phyloP scores from a whole-genome alignment of 192 early-diverging fungal genomes.

The Mortierella antarctica region DNA sequence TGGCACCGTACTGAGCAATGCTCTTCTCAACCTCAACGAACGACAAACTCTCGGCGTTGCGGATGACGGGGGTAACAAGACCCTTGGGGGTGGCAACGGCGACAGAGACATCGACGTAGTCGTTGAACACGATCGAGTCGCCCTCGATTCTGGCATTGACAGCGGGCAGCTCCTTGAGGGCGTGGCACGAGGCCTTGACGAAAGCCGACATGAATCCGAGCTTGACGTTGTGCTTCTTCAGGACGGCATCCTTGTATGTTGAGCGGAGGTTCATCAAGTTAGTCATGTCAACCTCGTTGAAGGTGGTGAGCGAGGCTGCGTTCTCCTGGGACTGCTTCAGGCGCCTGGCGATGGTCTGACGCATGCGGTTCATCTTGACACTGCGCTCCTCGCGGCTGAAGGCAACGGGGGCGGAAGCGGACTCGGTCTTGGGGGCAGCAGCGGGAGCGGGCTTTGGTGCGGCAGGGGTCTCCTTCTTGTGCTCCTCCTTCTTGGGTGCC shows the following conservation, averaged over 20 bases:
- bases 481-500: constrained; percentile 48
- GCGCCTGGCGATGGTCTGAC: constrained; percentile 90
- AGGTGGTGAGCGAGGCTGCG: constrained; percentile 97
- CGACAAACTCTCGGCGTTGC: constrained; percentile 88
- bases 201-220: constrained; percentile 99
- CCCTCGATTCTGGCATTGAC: constrained; percentile 97
- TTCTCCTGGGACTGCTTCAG: constrained; percentile 98
- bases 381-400: constrained; percentile 53
- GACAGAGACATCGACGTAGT: constrained; percentile 95
- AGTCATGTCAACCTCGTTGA: constrained; percentile 99
- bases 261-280: constrained; percentile 92
- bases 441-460: constrained; percentile 33
- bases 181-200: constrained; percentile 88
- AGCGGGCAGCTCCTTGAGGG: constrained; percentile 90
- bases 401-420: constrained; percentile 60
- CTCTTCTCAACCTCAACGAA: constrained; percentile 93
- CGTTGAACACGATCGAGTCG: constrained; percentile 89
- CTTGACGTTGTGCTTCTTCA: constrained; percentile 96
- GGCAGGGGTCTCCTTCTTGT: constrained; percentile 52
- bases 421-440: constrained; percentile 47
- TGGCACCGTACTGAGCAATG: constrained; percentile 84
- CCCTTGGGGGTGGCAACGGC: constrained; percentile 99
- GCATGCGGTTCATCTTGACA: constrained; percentile 99
- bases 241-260: constrained; percentile 93
- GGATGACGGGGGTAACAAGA: constrained; percentile 95